Evolutionary conservation across 805 yeast genomes (phyloP), one percentile per base, ranked within the genome.

Genomic region (Wickerhamomyces xylosicus): DNA sequence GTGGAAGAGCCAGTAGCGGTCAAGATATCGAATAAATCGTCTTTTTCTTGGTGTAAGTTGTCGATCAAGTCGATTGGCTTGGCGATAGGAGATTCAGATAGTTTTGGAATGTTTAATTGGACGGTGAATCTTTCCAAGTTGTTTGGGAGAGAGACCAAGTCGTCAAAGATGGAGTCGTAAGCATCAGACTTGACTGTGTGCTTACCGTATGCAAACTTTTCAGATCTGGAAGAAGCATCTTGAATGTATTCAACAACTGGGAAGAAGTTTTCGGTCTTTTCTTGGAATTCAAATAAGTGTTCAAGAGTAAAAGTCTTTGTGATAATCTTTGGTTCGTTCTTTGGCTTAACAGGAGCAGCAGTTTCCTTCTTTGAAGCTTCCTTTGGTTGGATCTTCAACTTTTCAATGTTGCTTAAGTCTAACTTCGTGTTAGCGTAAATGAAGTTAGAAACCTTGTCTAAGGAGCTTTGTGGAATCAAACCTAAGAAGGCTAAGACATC

Each of bases 401-500:
- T 55, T 40, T 72, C 71, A 44, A 87, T 75, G 57, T 81, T 74
- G 33, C 85, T 71, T 43, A 87, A 65, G 56, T 89, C 95, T 46
- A 87, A 64, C 50, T 74, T 79, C 45, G 73, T 71, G 46, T 71
- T 71, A 27, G 68, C 59, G 37, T 71, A 64, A 46, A 89, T 59
- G 53, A 65, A 79, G 22, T 72, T 62, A 5, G 83, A 66, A 41
- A 89, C 67, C 17, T 62, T 57, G 16, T 60, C 50, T 19, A 77
- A 76, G 6, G 79, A 62, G 8, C 72, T 77, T 31, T 64, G 50
- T 10, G 85, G 61, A 39, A 89, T 82, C 44, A 72, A 61, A 21
- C 97, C 97, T 38, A 89, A 53, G 55, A 74, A 77, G 0, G 94
- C 92, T 47, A 89, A 68, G 1, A 89, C 90, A 58, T 90, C 98